phyloP scores from a whole-genome alignment of 208 protist genomes.

The Leishmania mexicana region DNA sequence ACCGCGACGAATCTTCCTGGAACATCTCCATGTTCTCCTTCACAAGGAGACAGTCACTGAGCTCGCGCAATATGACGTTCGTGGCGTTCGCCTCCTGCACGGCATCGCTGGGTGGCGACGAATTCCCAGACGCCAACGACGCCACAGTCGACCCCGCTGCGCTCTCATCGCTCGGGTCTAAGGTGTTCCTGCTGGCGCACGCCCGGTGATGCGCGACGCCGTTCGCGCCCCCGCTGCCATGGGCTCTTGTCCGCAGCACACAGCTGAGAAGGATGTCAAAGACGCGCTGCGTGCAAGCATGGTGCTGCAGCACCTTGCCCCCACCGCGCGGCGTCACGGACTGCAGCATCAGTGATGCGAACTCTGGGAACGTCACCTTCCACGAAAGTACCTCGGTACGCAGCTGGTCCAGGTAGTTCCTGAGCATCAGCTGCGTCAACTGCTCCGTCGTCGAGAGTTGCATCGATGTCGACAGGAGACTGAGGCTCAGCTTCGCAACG shows the following conservation, averaged over 20 bases:
- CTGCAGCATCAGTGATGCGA: slow-evolving; percentile 63
- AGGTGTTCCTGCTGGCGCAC: background rate
- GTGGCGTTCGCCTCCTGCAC: slow-evolving; percentile 31
- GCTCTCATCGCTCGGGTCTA: slow-evolving; percentile 9
- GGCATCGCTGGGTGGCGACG: background rate
- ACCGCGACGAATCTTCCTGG: slow-evolving; percentile 50
- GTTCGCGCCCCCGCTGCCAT: slow-evolving; percentile 12
- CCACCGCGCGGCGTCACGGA: slow-evolving; percentile 58
- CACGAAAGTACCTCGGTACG: slow-evolving; percentile 58
- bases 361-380: slow-evolving; percentile 51
- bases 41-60: slow-evolving; percentile 76
- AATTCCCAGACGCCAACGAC: background rate
- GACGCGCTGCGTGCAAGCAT: slow-evolving; percentile 68
- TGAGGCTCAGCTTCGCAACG: slow-evolving; percentile 66
- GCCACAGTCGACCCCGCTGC: slow-evolving; percentile 3
- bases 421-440: slow-evolving; percentile 44
- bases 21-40: slow-evolving; percentile 75
- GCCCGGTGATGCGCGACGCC: background rate
- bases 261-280: slow-evolving; percentile 73
- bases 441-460: slow-evolving; percentile 58
- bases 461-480: slow-evolving; percentile 68
- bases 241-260: slow-evolving; percentile 29
- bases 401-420: slow-evolving; percentile 44
- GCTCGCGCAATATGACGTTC: slow-evolving; percentile 77
- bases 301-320: slow-evolving; percentile 55